Conservation (phyloP, 1,284 basidiomycete species). For the Acaromyces ingoldii region DNA sequence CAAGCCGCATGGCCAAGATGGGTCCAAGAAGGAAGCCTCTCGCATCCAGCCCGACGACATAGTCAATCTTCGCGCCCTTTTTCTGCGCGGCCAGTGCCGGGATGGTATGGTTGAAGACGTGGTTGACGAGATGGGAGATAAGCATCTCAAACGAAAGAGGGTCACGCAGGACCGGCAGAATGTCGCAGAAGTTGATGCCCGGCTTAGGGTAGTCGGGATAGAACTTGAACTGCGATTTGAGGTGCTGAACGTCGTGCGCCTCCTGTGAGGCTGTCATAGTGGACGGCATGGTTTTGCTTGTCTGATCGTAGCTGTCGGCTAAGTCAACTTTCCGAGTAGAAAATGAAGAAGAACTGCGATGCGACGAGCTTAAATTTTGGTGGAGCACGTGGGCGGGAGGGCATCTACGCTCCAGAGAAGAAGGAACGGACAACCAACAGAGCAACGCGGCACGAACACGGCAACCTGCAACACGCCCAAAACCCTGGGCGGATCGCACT, state of each 20-base stretch:
- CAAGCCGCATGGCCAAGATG: slow-evolving; percentile 80
- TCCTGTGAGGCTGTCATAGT: too few species aligned
- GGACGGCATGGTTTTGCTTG: too few species aligned
- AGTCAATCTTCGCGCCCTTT: slow-evolving; percentile 67
- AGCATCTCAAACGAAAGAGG: slow-evolving; percentile 59
- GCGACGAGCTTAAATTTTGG: too few species aligned
- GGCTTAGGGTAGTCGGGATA: slow-evolving; percentile 49
- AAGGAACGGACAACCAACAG: too few species aligned
- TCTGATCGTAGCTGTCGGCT: too few species aligned
- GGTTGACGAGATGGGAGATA: slow-evolving; percentile 82
- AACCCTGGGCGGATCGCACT: too few species aligned
- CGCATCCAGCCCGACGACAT: slow-evolving; percentile 91
- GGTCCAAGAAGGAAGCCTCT: slow-evolving; percentile 94
- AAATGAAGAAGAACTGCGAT: too few species aligned
- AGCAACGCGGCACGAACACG: too few species aligned
- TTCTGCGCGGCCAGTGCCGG: slow-evolving; percentile 57
- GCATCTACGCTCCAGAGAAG: too few species aligned
- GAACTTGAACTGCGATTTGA: slow-evolving; percentile 24
- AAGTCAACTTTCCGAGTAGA: too few species aligned
- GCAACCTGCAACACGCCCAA: too few species aligned
- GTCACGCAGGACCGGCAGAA: slow-evolving; percentile 50
- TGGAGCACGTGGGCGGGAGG: too few species aligned
- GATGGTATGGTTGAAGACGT: slow-evolving; percentile 71
- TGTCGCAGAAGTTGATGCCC: slow-evolving; percentile 50
- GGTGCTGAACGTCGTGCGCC: background rate